A percentile compares a stretch with the other conserved stretches of the same genome.
phyloP scores from a whole-genome alignment of 2,329 filamentous ascomycete genomes.

The Tolypocladium tundrense region DNA sequence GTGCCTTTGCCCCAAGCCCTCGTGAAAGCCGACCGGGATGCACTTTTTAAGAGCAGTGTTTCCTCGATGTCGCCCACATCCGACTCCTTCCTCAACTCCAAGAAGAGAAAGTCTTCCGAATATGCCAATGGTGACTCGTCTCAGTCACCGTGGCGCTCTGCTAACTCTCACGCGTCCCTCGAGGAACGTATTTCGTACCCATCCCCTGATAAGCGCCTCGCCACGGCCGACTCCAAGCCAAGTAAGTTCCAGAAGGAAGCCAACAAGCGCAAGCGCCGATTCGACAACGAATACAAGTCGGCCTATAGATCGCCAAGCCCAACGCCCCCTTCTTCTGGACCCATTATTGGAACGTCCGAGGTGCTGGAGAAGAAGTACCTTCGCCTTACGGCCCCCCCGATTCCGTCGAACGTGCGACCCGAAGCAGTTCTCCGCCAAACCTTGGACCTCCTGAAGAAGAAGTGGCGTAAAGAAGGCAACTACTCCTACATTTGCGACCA shows the following conservation, averaged over 20 bases:
- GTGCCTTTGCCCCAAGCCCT: conserved; percentile 80
- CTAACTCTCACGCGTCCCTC: conserved; percentile 48
- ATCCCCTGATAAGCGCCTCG: conserved; percentile 29
- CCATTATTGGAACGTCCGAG: conserved; percentile 78
- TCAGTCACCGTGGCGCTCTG: conserved; percentile 64
- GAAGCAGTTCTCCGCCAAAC: conserved; percentile 71
- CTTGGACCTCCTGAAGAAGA: conserved; percentile 80
- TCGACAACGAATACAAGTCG: conserved; percentile 57
- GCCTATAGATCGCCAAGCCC: conserved; percentile 46
- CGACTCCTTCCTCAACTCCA: conserved; percentile 32
- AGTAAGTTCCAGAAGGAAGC: conserved; percentile 90
- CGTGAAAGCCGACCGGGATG: conserved; percentile 59
- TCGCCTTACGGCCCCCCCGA: conserved; percentile 81
- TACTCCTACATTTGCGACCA: conserved; percentile 98
- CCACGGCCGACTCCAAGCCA: conserved; percentile 40
- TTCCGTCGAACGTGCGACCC: conserved; percentile 81
- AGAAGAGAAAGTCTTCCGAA: conserved; percentile 77
- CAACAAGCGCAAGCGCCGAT: conserved; percentile 83
- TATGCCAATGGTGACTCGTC: conserved; percentile 41
- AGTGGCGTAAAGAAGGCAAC: conserved; percentile 88
- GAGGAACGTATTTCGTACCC: conserved; percentile 67
- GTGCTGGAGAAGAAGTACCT: conserved; percentile 88
- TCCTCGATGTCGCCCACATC: conserved; percentile 11
- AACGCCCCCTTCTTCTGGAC: conserved; percentile 48
- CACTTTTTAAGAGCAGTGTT: conserved; percentile 30